Percentiles rank a stretch among this genome's conserved stretches.
phyloP scores from a whole-genome alignment of 2,329 filamentous ascomycete species.

The Botrytis porri region DNA sequence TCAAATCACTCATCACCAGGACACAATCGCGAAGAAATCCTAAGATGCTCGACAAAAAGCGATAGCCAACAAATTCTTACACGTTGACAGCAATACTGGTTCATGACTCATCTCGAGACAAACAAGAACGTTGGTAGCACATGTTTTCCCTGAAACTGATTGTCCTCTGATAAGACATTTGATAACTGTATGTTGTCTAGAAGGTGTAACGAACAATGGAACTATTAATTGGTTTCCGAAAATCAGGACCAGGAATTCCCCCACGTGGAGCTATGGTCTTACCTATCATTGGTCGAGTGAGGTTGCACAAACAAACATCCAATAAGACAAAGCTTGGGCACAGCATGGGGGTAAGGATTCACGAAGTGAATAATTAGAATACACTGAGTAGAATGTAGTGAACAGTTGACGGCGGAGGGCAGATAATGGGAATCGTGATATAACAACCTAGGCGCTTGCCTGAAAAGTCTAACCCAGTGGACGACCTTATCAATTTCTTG shows the following conservation, averaged over 20 bases:
- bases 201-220: not conserved
- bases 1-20: not conserved
- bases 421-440: not conserved
- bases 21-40: not conserved
- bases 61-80: conserved; percentile 1
- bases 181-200: not conserved
- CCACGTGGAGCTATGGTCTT: not conserved
- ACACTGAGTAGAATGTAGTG: not conserved
- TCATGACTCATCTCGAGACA: not conserved
- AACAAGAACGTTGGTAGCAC: not conserved
- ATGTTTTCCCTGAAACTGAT: not conserved
- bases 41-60: not conserved
- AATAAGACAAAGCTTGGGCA: not conserved
- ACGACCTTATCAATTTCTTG: not conserved
- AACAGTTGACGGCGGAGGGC: not conserved
- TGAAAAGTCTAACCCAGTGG: not conserved
- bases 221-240: not conserved
- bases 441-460: not conserved
- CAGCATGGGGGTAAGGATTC: not conserved
- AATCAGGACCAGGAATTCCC: not conserved
- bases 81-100: not conserved
- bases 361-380: not conserved
- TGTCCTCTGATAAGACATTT: not conserved
- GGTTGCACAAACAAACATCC: not conserved
- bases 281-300: not conserved